A percentile compares a stretch with the other conserved stretches of the same genome.
Conservation (phyloP, 2,329 filamentous ascomycete species). For the Berkeleyomyces basicola region DNA sequence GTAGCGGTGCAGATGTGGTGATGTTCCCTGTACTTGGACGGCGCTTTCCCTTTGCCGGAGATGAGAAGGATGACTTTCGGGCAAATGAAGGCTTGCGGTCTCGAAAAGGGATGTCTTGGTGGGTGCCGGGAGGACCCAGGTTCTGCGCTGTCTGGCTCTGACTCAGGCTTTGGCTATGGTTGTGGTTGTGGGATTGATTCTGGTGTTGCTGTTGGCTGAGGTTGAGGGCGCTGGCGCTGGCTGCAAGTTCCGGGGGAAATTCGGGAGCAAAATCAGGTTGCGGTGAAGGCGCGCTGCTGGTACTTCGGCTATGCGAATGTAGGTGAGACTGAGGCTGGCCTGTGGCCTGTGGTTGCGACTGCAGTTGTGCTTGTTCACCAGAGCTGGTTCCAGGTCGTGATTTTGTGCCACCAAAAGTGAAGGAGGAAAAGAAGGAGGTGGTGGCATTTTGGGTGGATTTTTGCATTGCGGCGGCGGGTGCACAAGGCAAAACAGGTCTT, state of each 20-base stretch:
- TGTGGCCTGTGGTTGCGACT: constrained; percentile 8
- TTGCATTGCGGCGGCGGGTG: constrained; percentile 7
- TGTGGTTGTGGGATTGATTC: not conserved
- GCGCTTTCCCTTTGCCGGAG: constrained; percentile 21
- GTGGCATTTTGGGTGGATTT: constrained; percentile 20
- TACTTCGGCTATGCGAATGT: constrained; percentile 13
- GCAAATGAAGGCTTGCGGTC: constrained; percentile 31
- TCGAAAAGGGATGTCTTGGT: constrained; percentile 20
- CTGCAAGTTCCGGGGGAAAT: constrained; percentile 12
- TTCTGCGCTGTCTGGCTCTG: not conserved
- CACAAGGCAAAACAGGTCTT: not conserved
- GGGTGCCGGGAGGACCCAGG: not conserved
- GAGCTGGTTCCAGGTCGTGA: constrained; percentile 25
- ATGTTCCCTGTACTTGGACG: constrained; percentile 27
- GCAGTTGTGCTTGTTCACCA: constrained; percentile 15
- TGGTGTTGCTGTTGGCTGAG: not conserved
- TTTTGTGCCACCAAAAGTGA: constrained; percentile 18
- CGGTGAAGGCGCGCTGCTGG: constrained; percentile 11
- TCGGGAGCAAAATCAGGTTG: constrained; percentile 12
- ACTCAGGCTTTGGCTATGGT: not conserved
- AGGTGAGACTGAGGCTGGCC: constrained; percentile 13
- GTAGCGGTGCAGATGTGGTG: constrained; percentile 30
- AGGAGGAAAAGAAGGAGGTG: constrained; percentile 22
- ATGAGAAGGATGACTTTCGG: constrained; percentile 35
- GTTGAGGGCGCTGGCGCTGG: constrained; percentile 9